phyloP scores from a whole-genome alignment of 257 asterid species.

The Solanum tarijense region DNA sequence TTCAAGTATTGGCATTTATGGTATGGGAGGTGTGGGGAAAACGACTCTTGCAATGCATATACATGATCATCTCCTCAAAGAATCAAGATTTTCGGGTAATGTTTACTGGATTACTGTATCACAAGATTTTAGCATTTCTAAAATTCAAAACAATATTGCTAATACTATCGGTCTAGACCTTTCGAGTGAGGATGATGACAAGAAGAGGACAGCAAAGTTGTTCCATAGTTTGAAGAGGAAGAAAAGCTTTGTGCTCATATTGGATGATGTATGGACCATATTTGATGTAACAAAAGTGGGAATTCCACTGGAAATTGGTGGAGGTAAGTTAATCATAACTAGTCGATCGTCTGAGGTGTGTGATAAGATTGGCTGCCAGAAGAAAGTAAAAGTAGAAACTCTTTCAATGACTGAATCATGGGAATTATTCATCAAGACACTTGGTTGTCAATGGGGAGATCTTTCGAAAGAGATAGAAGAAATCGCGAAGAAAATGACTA shows the following conservation, averaged over 20 bases:
- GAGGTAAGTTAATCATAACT: conserved; percentile 10
- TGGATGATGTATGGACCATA: conserved; percentile 7
- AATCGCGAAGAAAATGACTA: conserved; percentile 11
- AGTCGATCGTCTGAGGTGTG: conserved; percentile 6
- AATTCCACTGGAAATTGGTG: background rate
- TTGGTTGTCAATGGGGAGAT: background rate
- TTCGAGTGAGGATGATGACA: background rate
- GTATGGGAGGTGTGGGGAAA: background rate
- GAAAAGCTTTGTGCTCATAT: background rate
- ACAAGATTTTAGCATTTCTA: background rate
- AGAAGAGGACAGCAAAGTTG: background rate
- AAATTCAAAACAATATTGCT: background rate
- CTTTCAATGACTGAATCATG: conserved; percentile 11
- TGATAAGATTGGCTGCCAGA: conserved; percentile 6
- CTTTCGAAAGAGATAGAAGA: conserved; percentile 7
- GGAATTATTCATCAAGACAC: conserved; percentile 7
- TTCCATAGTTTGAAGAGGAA: background rate
- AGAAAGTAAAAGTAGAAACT: conserved; percentile 6
- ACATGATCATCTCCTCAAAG: background rate
- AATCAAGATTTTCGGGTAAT: background rate
- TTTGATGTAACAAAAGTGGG: conserved; percentile 1
- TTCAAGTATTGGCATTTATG: background rate
- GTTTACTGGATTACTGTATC: background rate
- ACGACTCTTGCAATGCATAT: background rate
- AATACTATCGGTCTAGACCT: background rate